These are phyloP conservation scores for Thinopyrum elongatum DNA, from an alignment of 176 grass and related monocot species.

Conservation along the genomic window DNA sequence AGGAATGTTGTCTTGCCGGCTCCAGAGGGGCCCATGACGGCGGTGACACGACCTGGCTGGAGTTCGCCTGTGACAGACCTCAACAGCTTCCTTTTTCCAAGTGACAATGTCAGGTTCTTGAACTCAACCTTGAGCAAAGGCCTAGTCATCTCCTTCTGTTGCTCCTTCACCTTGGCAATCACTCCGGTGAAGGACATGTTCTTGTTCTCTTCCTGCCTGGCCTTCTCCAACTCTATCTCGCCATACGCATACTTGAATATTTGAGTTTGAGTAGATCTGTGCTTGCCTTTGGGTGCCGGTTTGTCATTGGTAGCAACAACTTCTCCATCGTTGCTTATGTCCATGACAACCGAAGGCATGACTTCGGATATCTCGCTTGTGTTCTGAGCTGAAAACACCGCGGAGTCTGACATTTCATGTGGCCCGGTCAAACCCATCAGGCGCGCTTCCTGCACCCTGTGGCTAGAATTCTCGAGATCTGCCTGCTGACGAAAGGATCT, in stretches of 20 bases:
- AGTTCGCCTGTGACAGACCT: slow-evolving; percentile 78
- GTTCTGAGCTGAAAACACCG: slow-evolving; percentile 23
- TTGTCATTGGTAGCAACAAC: slow-evolving; percentile 45
- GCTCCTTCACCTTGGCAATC: slow-evolving; percentile 50
- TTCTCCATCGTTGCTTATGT: slow-evolving; percentile 42
- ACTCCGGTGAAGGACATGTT: slow-evolving; percentile 72
- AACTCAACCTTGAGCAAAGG: slow-evolving; percentile 85
- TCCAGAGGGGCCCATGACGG: slow-evolving; percentile 96
- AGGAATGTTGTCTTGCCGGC: slow-evolving; percentile 96
- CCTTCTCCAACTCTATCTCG: slow-evolving; percentile 84
- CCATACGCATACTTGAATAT: slow-evolving; percentile 89
- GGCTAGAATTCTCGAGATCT: slow-evolving; percentile 16
- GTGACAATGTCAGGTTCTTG: slow-evolving; percentile 70
- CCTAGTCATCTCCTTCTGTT: slow-evolving; percentile 46
- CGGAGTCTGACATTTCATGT: slow-evolving; percentile 42
- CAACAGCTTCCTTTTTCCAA: slow-evolving; percentile 78
- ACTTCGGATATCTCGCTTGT: slow-evolving; percentile 45
- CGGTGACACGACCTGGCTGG: slow-evolving; percentile 69
- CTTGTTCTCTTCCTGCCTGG: slow-evolving; percentile 58
- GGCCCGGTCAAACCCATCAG: slow-evolving; percentile 19
- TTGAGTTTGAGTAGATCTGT: slow-evolving; percentile 63
- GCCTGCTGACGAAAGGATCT: slow-evolving; percentile 34
- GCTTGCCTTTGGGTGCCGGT: slow-evolving; percentile 44
- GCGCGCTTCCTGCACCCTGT: slow-evolving; percentile 28
- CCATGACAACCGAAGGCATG: slow-evolving; percentile 42